Conservation (phyloP, 495 filamentous ascomycete species). For the Xylaria sp. region DNA sequence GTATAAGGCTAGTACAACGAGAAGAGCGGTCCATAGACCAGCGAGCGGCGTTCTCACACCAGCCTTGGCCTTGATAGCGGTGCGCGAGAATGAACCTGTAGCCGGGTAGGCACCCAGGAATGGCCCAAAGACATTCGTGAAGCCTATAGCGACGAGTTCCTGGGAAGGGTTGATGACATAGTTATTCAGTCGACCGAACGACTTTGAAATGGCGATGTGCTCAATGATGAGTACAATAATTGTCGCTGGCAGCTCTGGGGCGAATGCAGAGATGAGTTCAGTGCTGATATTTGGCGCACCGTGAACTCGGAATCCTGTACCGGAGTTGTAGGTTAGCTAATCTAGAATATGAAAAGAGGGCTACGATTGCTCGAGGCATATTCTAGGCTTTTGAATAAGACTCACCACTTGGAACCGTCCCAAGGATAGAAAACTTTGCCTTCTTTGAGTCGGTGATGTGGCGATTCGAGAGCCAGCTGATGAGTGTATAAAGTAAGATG, state of each 20-base stretch:
- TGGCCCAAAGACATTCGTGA: conserved; percentile 58
- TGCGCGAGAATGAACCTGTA: conserved; percentile 60
- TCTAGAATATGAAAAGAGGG: background rate
- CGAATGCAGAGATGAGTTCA: conserved; percentile 44
- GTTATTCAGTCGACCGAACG: conserved; percentile 61
- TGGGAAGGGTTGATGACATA: conserved; percentile 63
- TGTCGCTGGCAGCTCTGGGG: conserved; percentile 45
- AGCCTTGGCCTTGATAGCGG: conserved; percentile 58
- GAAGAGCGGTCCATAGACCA: conserved; percentile 58
- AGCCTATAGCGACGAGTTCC: conserved; percentile 61
- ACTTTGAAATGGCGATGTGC: conserved; percentile 63
- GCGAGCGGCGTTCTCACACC: conserved; percentile 61
- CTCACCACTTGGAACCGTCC: conserved; percentile 53
- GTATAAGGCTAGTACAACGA: conserved; percentile 60
- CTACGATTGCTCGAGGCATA: background rate
- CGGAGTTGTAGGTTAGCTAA: background rate
- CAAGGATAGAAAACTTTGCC: conserved; percentile 51
- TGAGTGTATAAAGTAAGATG: conserved; percentile 52
- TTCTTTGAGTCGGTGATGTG: conserved; percentile 34
- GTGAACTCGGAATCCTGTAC: conserved; percentile 52
- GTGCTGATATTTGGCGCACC: conserved; percentile 46
- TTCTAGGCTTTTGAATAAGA: background rate
- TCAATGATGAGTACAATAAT: conserved; percentile 61
- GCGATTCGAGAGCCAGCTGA: conserved; percentile 49
- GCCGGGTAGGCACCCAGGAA: conserved; percentile 61